A percentile compares a stretch with the other conserved stretches of the same genome.
These are phyloP conservation scores for Arxiozyma heterogenica DNA, from an alignment of 1,139 yeast genomes.

Conservation along the genomic window DNA sequence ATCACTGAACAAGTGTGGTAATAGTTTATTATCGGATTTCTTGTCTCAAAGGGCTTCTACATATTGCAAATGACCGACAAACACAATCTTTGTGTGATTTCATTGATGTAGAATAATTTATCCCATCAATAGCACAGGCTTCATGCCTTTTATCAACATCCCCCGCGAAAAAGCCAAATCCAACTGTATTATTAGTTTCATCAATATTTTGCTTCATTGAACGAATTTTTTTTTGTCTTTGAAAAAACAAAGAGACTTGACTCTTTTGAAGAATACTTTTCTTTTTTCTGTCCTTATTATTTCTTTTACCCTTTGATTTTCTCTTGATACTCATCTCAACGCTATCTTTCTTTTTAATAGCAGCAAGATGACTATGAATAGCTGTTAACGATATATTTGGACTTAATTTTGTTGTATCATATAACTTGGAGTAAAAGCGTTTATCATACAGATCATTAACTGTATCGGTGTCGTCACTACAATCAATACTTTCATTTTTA, in stretches of 20 bases:
- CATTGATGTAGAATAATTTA: not conserved
- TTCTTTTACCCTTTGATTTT: not conserved
- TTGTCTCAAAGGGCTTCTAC: slow-evolving; percentile 18
- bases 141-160: slow-evolving; percentile 9
- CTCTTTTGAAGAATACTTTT: not conserved
- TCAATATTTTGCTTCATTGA: not conserved
- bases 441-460: not conserved
- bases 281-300: not conserved
- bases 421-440: not conserved
- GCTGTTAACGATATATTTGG: not conserved
- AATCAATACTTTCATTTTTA: not conserved
- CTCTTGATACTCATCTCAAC: not conserved
- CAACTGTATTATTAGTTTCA: not conserved
- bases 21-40: not conserved
- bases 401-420: not conserved
- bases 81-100: slow-evolving; percentile 8
- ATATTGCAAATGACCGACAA: slow-evolving; percentile 13
- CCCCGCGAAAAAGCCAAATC: slow-evolving; percentile 10
- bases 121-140: not conserved
- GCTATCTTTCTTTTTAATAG: not conserved
- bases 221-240: not conserved
- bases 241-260: not conserved
- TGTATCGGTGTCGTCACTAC: not conserved
- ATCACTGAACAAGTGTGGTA: not conserved
- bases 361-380: not conserved